Percentiles rank a stretch among this genome's conserved stretches.
These are phyloP conservation scores for Fraxinus paxiana DNA, from an alignment of 305 asterid genomes.

Conservation along the genomic window DNA sequence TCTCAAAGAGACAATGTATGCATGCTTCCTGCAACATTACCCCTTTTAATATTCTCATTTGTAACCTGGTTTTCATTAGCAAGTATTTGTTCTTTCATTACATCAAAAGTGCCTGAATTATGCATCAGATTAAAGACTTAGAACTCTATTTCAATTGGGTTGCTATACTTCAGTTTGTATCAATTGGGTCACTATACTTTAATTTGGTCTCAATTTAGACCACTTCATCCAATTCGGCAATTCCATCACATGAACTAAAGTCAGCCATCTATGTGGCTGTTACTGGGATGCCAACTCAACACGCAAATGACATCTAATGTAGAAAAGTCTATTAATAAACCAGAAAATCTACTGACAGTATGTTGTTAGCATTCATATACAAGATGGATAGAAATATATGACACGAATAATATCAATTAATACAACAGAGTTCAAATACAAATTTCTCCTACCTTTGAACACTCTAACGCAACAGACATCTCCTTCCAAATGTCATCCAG, in stretches of 20 bases:
- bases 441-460: constrained; percentile 61
- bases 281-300: not conserved
- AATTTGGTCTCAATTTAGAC: not conserved
- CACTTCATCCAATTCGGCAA: not conserved
- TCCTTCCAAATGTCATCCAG: constrained; percentile 80
- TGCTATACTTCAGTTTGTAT: not conserved
- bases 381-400: not conserved
- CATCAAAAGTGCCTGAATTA: not conserved
- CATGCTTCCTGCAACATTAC: not conserved
- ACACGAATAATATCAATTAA: not conserved
- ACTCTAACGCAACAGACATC: constrained; percentile 70
- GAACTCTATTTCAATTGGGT: not conserved
- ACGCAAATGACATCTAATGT: not conserved
- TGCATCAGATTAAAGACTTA: not conserved
- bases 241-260: not conserved
- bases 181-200: not conserved
- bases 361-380: not conserved
- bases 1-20: not conserved
- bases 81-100: not conserved
- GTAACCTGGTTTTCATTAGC: not conserved
- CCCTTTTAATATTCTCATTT: not conserved
- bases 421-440: constrained; percentile 16
- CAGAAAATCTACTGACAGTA: not conserved
- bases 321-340: not conserved
- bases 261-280: not conserved